These are phyloP conservation scores for Ulmus americana DNA, from an alignment of 331 rosid species.

Conservation along the genomic window DNA sequence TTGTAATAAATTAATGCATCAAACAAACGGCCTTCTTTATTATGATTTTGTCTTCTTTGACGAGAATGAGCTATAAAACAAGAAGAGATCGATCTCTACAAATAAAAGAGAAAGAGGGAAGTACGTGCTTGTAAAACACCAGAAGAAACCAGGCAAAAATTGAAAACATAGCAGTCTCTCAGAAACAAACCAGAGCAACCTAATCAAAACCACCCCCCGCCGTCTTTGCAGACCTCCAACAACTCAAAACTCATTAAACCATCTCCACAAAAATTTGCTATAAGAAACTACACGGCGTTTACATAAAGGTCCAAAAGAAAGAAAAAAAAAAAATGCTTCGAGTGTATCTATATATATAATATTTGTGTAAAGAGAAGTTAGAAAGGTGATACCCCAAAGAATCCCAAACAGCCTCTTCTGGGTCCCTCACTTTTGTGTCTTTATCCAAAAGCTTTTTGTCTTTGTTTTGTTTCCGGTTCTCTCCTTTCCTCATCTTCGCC, in stretches of 20 bases:
- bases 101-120: not conserved
- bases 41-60: too few relatives aligned
- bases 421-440: conserved; percentile 29
- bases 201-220: conserved; percentile 16
- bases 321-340: too few relatives aligned
- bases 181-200: not conserved
- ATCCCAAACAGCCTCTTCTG: conserved; percentile 13
- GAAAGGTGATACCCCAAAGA: conserved; percentile 2
- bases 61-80: too few relatives aligned
- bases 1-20: too few relatives aligned
- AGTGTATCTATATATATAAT: too few relatives aligned
- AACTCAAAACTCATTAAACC: not conserved
- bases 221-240: conserved; percentile 24
- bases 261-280: not conserved
- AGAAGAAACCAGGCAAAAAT: conserved; percentile 14
- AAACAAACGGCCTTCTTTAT: too few relatives aligned
- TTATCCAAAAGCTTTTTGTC: conserved; percentile 22
- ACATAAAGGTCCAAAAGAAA: not conserved
- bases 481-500: conserved; percentile 1
- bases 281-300: not conserved
- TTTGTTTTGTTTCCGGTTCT: conserved; percentile 34
- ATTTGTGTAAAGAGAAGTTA: too few relatives aligned
- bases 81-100: too few relatives aligned
- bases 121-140: conserved; percentile 4
- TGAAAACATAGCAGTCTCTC: conserved; percentile 20